A percentile compares a stretch with the other conserved stretches of the same genome.
Evolutionary conservation across 352 stramenopile species (phyloP).

Genomic region (Globisporangium barbulae): DNA sequence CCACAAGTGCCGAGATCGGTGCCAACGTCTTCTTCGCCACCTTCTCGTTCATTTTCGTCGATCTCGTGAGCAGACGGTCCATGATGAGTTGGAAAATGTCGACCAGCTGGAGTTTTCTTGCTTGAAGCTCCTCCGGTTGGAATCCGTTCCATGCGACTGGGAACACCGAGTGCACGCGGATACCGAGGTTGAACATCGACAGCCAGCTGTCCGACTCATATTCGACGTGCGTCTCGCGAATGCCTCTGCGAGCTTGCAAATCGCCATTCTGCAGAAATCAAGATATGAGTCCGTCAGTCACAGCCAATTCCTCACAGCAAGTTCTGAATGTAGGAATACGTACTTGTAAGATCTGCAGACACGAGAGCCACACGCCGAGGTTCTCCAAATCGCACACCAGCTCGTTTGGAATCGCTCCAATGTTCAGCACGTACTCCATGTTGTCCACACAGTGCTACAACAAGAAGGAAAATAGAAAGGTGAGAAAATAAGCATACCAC

Average conservation of each 20-base stretch:
- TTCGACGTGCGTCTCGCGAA: constrained; percentile 79
- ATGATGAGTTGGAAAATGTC: constrained; percentile 54
- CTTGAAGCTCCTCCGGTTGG: constrained; percentile 32
- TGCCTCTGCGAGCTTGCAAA: constrained; percentile 60
- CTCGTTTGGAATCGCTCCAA: constrained; percentile 69
- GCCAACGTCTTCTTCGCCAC: constrained; percentile 47
- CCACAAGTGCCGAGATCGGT: constrained; percentile 30
- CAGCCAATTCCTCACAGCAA: background rate
- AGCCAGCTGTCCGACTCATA: constrained; percentile 88
- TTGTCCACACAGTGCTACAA: constrained; percentile 84
- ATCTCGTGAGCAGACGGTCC: constrained; percentile 39
- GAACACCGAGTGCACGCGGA: constrained; percentile 83
- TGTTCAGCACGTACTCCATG: constrained; percentile 85
- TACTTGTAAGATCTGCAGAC: constrained; percentile 65
- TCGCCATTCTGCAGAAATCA: constrained; percentile 55
- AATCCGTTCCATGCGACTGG: constrained; percentile 76
- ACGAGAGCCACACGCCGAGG: constrained; percentile 68
- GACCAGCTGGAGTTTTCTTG: constrained; percentile 25
- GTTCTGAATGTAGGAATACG: background rate
- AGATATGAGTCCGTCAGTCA: background rate
- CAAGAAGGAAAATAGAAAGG: constrained; percentile 6
- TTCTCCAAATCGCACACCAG: constrained; percentile 73
- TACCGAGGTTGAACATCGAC: constrained; percentile 88
- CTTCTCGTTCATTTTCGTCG: constrained; percentile 43
- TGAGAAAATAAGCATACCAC: background rate